Evolutionary conservation across 192 early-diverging fungal genomes (phyloP).

Genomic region (Podila verticillata): DNA sequence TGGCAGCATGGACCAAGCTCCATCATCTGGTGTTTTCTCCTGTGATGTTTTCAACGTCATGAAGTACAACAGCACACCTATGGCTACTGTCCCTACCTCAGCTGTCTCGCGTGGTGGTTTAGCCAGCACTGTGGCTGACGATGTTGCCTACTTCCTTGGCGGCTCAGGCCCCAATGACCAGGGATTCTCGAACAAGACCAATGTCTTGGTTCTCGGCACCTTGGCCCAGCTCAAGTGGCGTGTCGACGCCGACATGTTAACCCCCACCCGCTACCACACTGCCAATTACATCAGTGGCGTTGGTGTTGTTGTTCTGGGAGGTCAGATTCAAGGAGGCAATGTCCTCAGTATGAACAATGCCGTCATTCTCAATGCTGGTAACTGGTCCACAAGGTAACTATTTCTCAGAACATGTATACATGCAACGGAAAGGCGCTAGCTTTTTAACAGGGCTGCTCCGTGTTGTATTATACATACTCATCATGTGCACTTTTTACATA

Average conservation of each 20-base stretch:
- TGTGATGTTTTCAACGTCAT: constrained; percentile 18
- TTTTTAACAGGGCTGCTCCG: too few relatives aligned
- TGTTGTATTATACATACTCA: too few relatives aligned
- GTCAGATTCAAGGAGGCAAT: background rate
- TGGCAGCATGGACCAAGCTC: constrained; percentile 7
- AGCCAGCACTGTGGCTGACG: constrained; percentile 2
- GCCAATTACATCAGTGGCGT: constrained; percentile 15
- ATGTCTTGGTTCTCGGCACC: background rate
- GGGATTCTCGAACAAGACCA: background rate
- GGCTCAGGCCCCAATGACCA: background rate
- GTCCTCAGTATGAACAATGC: constrained; percentile 1
- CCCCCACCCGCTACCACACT: constrained; percentile 17
- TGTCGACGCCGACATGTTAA: background rate
- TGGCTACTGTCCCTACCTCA: background rate
- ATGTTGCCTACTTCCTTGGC: constrained; percentile 15
- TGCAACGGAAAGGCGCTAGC: background rate
- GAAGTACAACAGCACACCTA: constrained; percentile 12
- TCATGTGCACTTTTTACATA: background rate
- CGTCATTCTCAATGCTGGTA: background rate
- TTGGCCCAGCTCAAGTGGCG: constrained; percentile 8
- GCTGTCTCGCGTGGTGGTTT: constrained; percentile 12
- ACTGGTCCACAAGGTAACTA: constrained; percentile 7
- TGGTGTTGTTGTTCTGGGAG: constrained; percentile 22
- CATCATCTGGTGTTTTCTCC: background rate
- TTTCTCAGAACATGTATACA: background rate